These are phyloP conservation scores for Colletotrichum sidae DNA, from an alignment of 2,329 filamentous ascomycete genomes.

Conservation along the genomic window DNA sequence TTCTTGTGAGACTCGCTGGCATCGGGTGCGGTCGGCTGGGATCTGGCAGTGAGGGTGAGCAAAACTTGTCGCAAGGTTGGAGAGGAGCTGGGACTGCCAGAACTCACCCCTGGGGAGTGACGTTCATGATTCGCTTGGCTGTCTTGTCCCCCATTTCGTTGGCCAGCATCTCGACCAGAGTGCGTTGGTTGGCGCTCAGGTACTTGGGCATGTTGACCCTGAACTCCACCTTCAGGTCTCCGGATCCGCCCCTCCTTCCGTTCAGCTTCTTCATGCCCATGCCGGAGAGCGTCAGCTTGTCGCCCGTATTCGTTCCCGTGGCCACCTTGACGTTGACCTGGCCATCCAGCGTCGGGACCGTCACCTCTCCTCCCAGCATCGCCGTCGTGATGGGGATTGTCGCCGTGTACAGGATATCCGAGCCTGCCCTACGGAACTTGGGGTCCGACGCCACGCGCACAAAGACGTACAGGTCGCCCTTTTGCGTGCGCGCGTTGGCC, in stretches of 20 bases:
- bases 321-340: constrained; percentile 91
- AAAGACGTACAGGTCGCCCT: constrained; percentile 91
- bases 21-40: constrained; percentile 38
- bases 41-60: constrained; percentile 27
- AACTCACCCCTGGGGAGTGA: constrained; percentile 68
- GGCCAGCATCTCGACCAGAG: constrained; percentile 93
- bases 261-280: constrained; percentile 94
- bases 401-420: constrained; percentile 93
- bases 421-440: constrained; percentile 88
- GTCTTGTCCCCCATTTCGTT: constrained; percentile 96
- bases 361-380: constrained; percentile 89
- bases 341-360: constrained; percentile 89
- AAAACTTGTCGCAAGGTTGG: constrained; percentile 1
- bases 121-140: constrained; percentile 92
- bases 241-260: constrained; percentile 73
- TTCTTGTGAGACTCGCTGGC: constrained; percentile 72
- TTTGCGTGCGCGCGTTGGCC: constrained; percentile 72
- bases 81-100: background rate
- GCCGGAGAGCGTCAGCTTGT: constrained; percentile 87
- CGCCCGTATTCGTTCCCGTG: constrained; percentile 92
- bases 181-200: constrained; percentile 89
- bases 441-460: constrained; percentile 90
- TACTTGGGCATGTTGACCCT: constrained; percentile 96
- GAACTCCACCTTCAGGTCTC: constrained; percentile 94
- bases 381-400: constrained; percentile 93